phyloP scores from a whole-genome alignment of 352 stramenopile genomes.

The Lagenidium giganteum region DNA sequence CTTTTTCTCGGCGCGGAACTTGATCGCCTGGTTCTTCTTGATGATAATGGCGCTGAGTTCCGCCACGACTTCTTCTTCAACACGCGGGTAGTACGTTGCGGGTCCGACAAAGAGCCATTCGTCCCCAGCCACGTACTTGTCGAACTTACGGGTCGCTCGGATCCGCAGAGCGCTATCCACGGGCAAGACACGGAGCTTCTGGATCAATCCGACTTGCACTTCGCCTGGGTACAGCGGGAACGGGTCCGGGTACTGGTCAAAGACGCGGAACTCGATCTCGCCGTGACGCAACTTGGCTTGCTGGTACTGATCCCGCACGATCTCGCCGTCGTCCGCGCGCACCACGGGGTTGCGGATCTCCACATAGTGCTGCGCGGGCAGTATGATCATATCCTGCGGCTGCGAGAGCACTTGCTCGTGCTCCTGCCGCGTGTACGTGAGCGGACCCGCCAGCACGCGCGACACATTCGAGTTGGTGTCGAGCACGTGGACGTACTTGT shows the following conservation, averaged over 20 bases:
- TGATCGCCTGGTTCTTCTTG: slow-evolving; percentile 77
- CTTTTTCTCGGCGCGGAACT: slow-evolving; percentile 79
- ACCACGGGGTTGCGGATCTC: slow-evolving; percentile 71
- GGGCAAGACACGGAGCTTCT: slow-evolving; percentile 49
- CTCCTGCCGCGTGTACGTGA: slow-evolving; percentile 79
- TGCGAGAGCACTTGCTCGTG: slow-evolving; percentile 67
- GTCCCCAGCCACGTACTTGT: slow-evolving; percentile 48
- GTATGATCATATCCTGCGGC: slow-evolving; percentile 68
- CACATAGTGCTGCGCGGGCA: slow-evolving; percentile 74
- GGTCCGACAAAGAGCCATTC: slow-evolving; percentile 76
- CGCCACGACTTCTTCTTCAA: slow-evolving; percentile 63
- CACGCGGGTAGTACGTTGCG: slow-evolving; percentile 66
- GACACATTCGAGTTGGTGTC: slow-evolving; percentile 85
- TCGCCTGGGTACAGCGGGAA: slow-evolving; percentile 75
- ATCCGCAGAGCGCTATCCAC: slow-evolving; percentile 60
- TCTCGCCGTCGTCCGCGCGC: slow-evolving; percentile 32
- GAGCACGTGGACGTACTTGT: slow-evolving; percentile 83
- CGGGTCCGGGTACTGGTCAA: slow-evolving; percentile 68
- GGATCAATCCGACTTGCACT: slow-evolving; percentile 47
- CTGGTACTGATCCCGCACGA: slow-evolving; percentile 59
- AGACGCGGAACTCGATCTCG: slow-evolving; percentile 73
- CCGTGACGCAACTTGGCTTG: slow-evolving; percentile 78
- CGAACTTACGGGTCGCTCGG: slow-evolving; percentile 55
- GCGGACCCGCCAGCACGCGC: slow-evolving; percentile 64
- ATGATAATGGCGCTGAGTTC: slow-evolving; percentile 58